Evolutionary conservation across 2,329 filamentous ascomycete genomes (phyloP), one percentile per base, ranked within the genome.

Genomic region (Zymoseptoria brevis): DNA sequence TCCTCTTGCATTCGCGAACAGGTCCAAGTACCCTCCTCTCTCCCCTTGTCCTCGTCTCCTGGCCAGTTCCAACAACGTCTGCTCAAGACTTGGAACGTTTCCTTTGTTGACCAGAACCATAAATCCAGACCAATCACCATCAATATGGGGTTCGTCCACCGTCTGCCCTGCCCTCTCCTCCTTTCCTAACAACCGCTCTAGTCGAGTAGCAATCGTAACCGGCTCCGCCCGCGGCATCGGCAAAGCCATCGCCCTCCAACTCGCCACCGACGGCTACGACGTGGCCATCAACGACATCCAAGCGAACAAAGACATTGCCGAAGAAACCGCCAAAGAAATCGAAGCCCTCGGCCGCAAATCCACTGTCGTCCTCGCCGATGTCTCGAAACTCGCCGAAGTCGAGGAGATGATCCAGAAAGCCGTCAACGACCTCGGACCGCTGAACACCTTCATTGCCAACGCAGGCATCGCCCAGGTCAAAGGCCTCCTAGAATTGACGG

Each of bases 221-320:
- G 72, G 72, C 30, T 71, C 71, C 3, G 64, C 65, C 16, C 64
- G 72, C n/a, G 72, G 72, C 57, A 74, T 74, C 63, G 84, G 84
- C 53, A 83, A 81, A 66, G 79, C 83, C 19, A 85, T 87, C 56
- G 85, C 84, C 19, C 73, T 86, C 7, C 82, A 85, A 2, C 77
- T 88, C 16, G 85, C 85, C 5, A 73, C 77, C 21, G 86, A 88
- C 62, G 85, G 85, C 57, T 88, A 87, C 73, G 78, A 84, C 64
- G 76, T 89, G 54, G 86, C 83, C 67, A 75, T 88, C 63, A 87
- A 87, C 68, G 85, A 88, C 64, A 74, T 87, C 16, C 63, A 75
- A 26, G 75, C 79, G 13, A 83, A 86, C 62, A 72, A 78, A 55
- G 64, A 76, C 3, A 79, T 75, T 1, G 81, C 82, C 60, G 79